phyloP scores from a whole-genome alignment of 352 stramenopile species.

The Phytophthora melonis region DNA sequence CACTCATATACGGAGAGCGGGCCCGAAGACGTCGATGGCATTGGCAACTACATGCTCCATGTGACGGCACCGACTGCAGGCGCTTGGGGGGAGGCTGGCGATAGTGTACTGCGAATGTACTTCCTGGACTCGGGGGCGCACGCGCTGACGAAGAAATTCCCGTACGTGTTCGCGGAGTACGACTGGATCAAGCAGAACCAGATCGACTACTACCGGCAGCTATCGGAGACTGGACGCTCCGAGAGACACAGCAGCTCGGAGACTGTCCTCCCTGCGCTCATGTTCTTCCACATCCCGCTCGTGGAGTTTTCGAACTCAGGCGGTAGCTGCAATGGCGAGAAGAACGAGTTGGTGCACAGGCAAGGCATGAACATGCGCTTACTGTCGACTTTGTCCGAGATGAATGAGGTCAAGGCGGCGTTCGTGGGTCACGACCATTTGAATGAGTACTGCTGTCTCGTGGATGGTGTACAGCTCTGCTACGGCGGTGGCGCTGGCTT shows the following conservation, averaged over 20 bases:
- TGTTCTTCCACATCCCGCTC: conserved; percentile 78
- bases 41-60: conserved; percentile 68
- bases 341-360: conserved; percentile 48
- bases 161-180: conserved; percentile 47
- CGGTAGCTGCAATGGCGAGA: conserved; percentile 37
- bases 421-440: conserved; percentile 71
- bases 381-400: conserved; percentile 48
- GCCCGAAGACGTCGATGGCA: conserved; percentile 39
- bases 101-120: conserved; percentile 66
- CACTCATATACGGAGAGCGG: conserved; percentile 56
- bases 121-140: conserved; percentile 61
- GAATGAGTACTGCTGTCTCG: conserved; percentile 67
- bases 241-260: conserved; percentile 26
- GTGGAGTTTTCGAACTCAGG: conserved; percentile 47
- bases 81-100: conserved; percentile 35
- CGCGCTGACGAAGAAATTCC: conserved; percentile 36
- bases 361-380: conserved; percentile 52
- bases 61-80: conserved; percentile 48
- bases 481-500: conserved; percentile 66
- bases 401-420: conserved; percentile 66
- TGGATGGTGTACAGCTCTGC: conserved; percentile 62
- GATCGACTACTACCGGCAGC: conserved; percentile 50
- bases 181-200: conserved; percentile 65
- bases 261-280: conserved; percentile 49
- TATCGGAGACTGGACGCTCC: conserved; percentile 36